Percentiles rank a stretch among this genome's conserved stretches.
Conservation (phyloP, 176 grass and related monocot species). For the Alopecurus myosuroides region DNA sequence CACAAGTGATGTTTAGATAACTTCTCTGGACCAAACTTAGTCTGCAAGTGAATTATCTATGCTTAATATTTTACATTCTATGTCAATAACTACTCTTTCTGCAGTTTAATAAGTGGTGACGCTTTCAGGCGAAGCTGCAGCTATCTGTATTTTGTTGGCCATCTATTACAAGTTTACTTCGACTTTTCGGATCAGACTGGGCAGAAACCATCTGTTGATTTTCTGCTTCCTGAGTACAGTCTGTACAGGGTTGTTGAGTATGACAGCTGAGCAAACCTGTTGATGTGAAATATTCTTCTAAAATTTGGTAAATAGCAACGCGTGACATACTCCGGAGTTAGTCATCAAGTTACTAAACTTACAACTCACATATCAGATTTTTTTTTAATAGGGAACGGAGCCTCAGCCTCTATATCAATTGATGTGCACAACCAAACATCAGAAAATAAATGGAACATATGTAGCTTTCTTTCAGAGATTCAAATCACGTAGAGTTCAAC, state of each 20-base stretch:
- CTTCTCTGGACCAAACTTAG: neutral
- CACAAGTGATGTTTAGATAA: neutral
- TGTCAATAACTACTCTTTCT: neutral
- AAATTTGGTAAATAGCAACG: neutral
- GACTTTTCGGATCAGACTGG: neutral
- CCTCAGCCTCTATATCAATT: too few species aligned
- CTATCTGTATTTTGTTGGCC: neutral
- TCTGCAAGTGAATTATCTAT: neutral
- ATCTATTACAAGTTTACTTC: neutral
- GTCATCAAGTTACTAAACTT: neutral
- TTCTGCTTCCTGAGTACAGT: neutral
- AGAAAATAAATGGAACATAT: neutral
- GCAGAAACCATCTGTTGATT: neutral
- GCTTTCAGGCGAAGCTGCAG: neutral
- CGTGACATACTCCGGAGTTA: neutral
- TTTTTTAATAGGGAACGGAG: too few species aligned
- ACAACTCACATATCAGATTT: too few species aligned
- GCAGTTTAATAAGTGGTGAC: neutral
- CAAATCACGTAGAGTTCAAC: neutral
- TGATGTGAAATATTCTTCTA: too few species aligned
- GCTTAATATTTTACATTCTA: neutral
- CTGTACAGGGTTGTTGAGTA: too few species aligned
- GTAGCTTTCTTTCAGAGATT: neutral
- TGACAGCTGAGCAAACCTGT: too few species aligned
- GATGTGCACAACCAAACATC: too few species aligned